Conservation (phyloP, 768 basidiomycete genomes). For the Tricholoma sp. region DNA sequence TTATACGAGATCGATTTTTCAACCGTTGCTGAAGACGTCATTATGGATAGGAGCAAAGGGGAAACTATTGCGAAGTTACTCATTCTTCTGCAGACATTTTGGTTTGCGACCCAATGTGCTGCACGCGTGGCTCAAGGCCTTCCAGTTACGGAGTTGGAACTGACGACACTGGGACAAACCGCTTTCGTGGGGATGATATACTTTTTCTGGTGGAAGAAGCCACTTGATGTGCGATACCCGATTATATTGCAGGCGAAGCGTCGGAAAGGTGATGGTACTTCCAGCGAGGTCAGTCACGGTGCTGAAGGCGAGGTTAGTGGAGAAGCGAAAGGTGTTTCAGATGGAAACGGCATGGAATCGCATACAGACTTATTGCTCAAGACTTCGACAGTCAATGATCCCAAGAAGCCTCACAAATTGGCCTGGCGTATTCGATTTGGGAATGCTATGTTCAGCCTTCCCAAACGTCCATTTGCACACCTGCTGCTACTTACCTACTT, state of each 20-base stretch:
- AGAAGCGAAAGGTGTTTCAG: too few relatives aligned
- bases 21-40: not conserved
- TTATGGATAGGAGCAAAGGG: not conserved
- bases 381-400: too few relatives aligned
- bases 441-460: not conserved
- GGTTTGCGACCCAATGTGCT: not conserved
- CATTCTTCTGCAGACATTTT: not conserved
- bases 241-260: not conserved
- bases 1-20: not conserved
- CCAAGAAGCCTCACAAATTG: too few relatives aligned
- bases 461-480: not conserved
- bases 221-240: not conserved
- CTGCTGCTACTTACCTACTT: not conserved
- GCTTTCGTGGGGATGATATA: not conserved
- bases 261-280: not conserved
- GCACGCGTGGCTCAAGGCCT: not conserved
- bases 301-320: too few relatives aligned
- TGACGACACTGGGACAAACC: not conserved
- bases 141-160: not conserved
- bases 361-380: too few relatives aligned
- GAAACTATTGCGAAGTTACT: not conserved
- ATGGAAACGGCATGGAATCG: too few relatives aligned
- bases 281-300: too few relatives aligned
- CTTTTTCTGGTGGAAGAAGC: conserved; percentile 1
- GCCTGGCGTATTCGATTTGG: not conserved